phyloP scores from a whole-genome alignment of 2,329 filamentous ascomycete species.

The Aspergillus fumigatiaffinis region DNA sequence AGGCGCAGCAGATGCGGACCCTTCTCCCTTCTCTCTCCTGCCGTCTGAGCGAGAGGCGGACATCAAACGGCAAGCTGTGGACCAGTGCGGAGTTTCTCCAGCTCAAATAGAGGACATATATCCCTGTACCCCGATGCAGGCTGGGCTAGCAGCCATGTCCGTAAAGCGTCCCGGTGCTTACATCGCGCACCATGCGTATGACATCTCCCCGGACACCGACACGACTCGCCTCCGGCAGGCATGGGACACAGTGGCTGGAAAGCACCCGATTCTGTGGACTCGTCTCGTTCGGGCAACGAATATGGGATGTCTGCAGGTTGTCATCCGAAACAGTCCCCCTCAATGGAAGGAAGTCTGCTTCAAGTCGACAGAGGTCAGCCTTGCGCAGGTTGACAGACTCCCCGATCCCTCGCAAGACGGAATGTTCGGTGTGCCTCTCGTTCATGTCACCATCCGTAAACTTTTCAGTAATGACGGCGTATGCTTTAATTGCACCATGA shows the following conservation, averaged over 20 bases:
- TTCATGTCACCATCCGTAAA: background rate
- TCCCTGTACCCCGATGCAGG: background rate
- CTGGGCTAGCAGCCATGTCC: background rate
- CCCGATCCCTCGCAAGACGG: background rate
- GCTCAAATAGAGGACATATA: too few species aligned
- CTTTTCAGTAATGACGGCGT: conserved; percentile 9
- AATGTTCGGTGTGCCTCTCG: background rate
- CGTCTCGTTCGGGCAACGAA: background rate
- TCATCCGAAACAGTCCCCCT: background rate
- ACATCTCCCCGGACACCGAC: background rate
- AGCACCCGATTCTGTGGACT: conserved; percentile 14
- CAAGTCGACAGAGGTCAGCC: background rate
- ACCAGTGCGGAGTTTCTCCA: background rate
- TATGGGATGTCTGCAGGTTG: background rate
- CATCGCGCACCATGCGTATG: background rate
- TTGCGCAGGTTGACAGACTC: background rate
- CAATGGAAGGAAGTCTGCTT: background rate
- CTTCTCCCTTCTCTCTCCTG: background rate
- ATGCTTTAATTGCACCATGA: conserved; percentile 15
- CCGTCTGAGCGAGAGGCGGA: background rate
- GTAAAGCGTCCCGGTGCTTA: background rate
- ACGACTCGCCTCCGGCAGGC: background rate
- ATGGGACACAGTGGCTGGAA: conserved; percentile 8
- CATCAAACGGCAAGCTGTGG: background rate
- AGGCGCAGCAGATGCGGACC: background rate